These are phyloP conservation scores for Nemania sp. DNA, from an alignment of 2,329 filamentous ascomycete species.

Conservation along the genomic window DNA sequence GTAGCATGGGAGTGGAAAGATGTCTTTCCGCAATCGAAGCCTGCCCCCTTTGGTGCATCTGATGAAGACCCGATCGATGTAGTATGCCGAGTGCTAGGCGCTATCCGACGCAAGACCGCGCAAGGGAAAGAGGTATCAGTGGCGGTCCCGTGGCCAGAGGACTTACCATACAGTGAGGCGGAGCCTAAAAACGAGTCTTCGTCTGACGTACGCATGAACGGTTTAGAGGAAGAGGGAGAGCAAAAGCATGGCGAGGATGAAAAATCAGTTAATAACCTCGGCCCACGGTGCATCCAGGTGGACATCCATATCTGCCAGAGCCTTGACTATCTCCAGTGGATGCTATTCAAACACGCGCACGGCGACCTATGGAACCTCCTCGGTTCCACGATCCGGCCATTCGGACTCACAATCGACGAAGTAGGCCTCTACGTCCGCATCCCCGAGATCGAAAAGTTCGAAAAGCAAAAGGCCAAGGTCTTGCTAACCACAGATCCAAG, in stretches of 20 bases:
- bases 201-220: background rate
- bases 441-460: slow-evolving; percentile 71
- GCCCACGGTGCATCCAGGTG: slow-evolving; percentile 70
- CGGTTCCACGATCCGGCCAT: slow-evolving; percentile 70
- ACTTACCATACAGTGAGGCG: slow-evolving; percentile 15
- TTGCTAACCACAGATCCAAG: slow-evolving; percentile 69
- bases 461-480: slow-evolving; percentile 69
- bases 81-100: slow-evolving; percentile 59
- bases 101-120: slow-evolving; percentile 54
- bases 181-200: background rate
- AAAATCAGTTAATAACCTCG: slow-evolving; percentile 9
- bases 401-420: slow-evolving; percentile 75
- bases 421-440: slow-evolving; percentile 73
- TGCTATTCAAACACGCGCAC: slow-evolving; percentile 75
- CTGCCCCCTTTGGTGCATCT: slow-evolving; percentile 35
- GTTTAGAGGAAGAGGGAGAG: background rate
- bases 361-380: slow-evolving; percentile 77
- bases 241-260: slow-evolving; percentile 30
- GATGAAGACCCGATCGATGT: slow-evolving; percentile 41
- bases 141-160: slow-evolving; percentile 67
- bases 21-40: slow-evolving; percentile 31
- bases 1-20: slow-evolving; percentile 56
- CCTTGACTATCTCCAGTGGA: slow-evolving; percentile 66
- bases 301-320: slow-evolving; percentile 70
- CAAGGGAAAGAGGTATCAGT: slow-evolving; percentile 54